Evolutionary conservation across 495 filamentous ascomycete species (phyloP), one percentile per base, ranked within the genome.

Genomic region (Apodospora peruviana): DNA sequence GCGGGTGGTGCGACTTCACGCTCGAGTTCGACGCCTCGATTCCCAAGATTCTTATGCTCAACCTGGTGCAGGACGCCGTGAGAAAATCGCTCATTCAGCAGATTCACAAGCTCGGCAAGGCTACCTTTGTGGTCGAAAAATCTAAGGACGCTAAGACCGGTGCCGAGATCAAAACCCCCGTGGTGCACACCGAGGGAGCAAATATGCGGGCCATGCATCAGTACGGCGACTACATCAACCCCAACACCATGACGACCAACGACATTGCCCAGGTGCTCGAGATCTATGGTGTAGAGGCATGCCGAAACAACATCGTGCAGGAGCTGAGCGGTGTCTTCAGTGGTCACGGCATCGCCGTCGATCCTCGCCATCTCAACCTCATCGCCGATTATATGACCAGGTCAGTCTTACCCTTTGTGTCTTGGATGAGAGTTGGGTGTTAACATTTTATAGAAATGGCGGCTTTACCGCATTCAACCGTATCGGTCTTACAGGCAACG

Each of bases 361-460:
- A 99, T 61, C 80, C 85, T 45, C 82, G 93, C 49, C 93, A 99
- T 69, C 70, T 99, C 56, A 96, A 91, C 69, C 77, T 98, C 50
- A 96, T 98, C 56, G 91, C 86, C 45, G 93, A 98, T 70, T 87
- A 85, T 68, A 98, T 98, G 93, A 97, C 94, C 16, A 60, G 59
- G 58, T 59, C 11, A 29, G 34, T 32, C 3, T 24, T 14, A n/a
- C n/a, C n/a, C n/a, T n/a, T n/a, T n/a, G n/a, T n/a, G n/a, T n/a
- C n/a, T n/a, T n/a, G n/a, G n/a, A n/a, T n/a, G n/a, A n/a, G n/a
- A n/a, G n/a, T n/a, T n/a, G n/a, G n/a, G n/a, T n/a, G n/a, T 10
- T 45, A 7, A 19, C 9, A 3, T 16, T 1, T 9, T 4, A 47
- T 72, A 58, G 90, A 21, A 83, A 81, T 51, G 93, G 93, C 53